Evolutionary conservation across 257 asterid genomes (phyloP).

Genomic region (Lantana camara): DNA sequence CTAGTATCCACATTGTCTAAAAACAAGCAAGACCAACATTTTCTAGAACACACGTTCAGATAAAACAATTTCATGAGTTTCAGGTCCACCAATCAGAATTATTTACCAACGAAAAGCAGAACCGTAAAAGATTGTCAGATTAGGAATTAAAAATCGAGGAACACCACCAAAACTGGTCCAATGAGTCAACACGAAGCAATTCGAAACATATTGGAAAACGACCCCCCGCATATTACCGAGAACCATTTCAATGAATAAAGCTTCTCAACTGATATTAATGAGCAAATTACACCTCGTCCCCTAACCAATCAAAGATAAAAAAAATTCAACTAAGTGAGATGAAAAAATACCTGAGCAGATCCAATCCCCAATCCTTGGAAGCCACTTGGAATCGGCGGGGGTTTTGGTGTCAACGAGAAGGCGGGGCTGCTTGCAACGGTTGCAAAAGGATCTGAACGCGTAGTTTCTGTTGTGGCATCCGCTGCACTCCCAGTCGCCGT

Average conservation of each 20-base stretch:
- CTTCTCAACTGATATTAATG: not conserved
- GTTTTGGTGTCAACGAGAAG: slow-evolving; percentile 77
- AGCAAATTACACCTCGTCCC: not conserved
- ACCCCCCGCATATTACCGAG: too few relatives aligned
- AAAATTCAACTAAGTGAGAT: not conserved
- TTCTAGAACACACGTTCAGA: not conserved
- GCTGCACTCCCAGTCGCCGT: slow-evolving; percentile 92
- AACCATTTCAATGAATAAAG: too few relatives aligned
- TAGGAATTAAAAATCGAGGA: not conserved
- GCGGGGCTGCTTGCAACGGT: slow-evolving; percentile 90
- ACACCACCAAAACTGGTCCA: slow-evolving; percentile 11
- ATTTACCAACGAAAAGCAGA: not conserved
- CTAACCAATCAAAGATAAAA: not conserved
- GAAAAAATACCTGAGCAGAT: slow-evolving; percentile 70
- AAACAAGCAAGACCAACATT: slow-evolving; percentile 3
- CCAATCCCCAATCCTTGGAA: slow-evolving; percentile 96
- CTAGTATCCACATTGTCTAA: not conserved
- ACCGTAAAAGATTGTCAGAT: not conserved
- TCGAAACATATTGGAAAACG: not conserved
- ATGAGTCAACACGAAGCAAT: not conserved
- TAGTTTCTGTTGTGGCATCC: slow-evolving; percentile 76
- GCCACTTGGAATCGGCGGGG: slow-evolving; percentile 89
- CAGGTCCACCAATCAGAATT: not conserved
- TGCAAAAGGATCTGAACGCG: slow-evolving; percentile 85
- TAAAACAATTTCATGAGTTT: not conserved